Evolutionary conservation across 139 green algal species (phyloP), one percentile per base, ranked within the genome.

Genomic region (Spirogloea muscicola): DNA sequence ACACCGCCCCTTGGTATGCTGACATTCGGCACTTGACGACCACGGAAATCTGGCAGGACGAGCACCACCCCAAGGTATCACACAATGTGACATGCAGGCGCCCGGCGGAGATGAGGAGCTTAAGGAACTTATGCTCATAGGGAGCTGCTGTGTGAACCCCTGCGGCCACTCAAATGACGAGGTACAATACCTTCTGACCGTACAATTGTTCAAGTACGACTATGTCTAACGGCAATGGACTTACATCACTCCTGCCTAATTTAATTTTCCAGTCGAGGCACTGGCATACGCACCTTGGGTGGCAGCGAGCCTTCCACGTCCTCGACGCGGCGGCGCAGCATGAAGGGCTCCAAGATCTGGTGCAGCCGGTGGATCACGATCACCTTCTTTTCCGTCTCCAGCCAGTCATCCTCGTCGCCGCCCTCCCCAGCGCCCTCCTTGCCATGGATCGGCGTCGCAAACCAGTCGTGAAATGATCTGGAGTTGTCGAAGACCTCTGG

Each of bases 341-440:
- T 97, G 82, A 99, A 99, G 39, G 94, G 94, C 68, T 96, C 90
- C 68, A 99, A 85, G 65, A 95, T 95, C 80, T 96, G 91, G 68
- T 94, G 90, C 72, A 94, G 76, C 9, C 87, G 70, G 63, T 92
- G 84, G 51, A 96, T 91, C 39, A 96, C 89, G 39, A 96, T 89
- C 61, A 94, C 86, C 0, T 89, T 82, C 85, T 92, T 93, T 73
- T 95, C 91, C 44, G 77, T 91, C 69, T 89, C 89, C 21, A 95
- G 82, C 88, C 89, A 93, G 48, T 79, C 58, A 0, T 84, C 68
- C 43, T 84, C 67, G 4, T 51, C 55, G n/a, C 77, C 78, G 38
- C 58, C 65, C 27, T 63, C 74, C 21, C 43, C 71, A 37, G 61
- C 69, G 29, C 31, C 70, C 41, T n/a, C n/a, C n/a, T n/a, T n/a